Conservation (phyloP, 257 asterid genomes). For the Capsicum baccatum region DNA sequence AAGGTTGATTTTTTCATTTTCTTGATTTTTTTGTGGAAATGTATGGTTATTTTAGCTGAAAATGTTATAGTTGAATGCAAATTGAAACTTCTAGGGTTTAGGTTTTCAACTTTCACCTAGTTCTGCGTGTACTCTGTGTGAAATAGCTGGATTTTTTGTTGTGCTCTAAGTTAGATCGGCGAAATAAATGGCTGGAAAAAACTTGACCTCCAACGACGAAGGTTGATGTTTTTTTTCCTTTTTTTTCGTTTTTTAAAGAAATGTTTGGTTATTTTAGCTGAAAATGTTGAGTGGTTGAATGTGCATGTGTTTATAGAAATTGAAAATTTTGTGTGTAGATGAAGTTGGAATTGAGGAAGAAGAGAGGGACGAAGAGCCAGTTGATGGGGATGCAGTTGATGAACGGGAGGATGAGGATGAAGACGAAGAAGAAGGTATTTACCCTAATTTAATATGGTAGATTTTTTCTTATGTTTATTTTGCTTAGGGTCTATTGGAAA, state of each 20-base stretch:
- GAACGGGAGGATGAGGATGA: constrained; percentile 72
- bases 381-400: constrained; percentile 53
- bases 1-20: constrained; percentile 47
- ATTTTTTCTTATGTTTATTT: background rate
- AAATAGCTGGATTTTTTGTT: no score
- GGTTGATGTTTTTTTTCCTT: constrained; percentile 40
- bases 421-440: constrained; percentile 80
- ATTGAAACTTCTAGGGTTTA: no score
- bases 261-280: background rate
- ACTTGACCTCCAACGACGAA: constrained; percentile 80
- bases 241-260: background rate
- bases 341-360: constrained; percentile 71
- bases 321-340: constrained; percentile 44
- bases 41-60: constrained; percentile 50
- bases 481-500: background rate
- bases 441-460: background rate
- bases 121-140: no score
- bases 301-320: background rate
- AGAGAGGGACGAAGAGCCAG: constrained; percentile 71
- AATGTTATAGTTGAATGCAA: background rate
- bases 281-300: background rate
- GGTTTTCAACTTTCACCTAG: no score
- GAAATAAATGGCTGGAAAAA: constrained; percentile 61
- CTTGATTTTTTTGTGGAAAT: no score
- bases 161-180: no score